Evolutionary conservation across 2,329 filamentous ascomycete species (phyloP).

Genomic region (Trichoderma aggressivum): DNA sequence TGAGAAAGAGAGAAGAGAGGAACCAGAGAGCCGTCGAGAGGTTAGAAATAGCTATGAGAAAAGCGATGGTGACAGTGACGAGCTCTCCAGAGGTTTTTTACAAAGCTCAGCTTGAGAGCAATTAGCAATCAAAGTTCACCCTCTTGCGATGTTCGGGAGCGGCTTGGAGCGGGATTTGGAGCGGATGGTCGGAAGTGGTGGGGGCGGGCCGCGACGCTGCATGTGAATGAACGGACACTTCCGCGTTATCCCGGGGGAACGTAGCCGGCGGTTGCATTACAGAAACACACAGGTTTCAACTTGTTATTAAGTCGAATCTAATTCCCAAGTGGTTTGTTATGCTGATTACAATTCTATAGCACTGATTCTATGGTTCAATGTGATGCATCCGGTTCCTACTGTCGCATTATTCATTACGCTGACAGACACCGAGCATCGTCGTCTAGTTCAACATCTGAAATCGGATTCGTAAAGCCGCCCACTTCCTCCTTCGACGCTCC

Average conservation of each 20-base stretch:
- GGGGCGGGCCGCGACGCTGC: constrained; percentile 4
- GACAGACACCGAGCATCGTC: neutral
- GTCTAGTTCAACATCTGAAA: neutral
- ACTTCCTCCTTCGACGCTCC: neutral
- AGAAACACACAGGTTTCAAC: neutral
- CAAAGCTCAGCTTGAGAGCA: neutral
- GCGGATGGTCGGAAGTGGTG: constrained; percentile 8
- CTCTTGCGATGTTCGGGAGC: neutral
- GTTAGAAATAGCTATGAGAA: neutral
- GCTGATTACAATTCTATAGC: neutral
- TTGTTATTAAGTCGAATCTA: neutral
- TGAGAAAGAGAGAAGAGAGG: neutral
- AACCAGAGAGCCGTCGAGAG: neutral
- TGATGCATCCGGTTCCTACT: neutral
- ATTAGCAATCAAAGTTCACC: neutral
- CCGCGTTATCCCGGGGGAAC: neutral
- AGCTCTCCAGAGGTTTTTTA: neutral
- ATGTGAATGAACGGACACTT: neutral
- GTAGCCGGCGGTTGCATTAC: neutral
- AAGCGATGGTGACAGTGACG: neutral
- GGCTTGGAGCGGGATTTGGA: constrained; percentile 7
- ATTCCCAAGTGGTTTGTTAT: neutral
- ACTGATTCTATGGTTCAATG: neutral
- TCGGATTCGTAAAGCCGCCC: neutral
- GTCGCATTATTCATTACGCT: neutral